Evolutionary conservation across 768 basidiomycete genomes (phyloP).

Genomic region (Boletus pseudopeckii): DNA sequence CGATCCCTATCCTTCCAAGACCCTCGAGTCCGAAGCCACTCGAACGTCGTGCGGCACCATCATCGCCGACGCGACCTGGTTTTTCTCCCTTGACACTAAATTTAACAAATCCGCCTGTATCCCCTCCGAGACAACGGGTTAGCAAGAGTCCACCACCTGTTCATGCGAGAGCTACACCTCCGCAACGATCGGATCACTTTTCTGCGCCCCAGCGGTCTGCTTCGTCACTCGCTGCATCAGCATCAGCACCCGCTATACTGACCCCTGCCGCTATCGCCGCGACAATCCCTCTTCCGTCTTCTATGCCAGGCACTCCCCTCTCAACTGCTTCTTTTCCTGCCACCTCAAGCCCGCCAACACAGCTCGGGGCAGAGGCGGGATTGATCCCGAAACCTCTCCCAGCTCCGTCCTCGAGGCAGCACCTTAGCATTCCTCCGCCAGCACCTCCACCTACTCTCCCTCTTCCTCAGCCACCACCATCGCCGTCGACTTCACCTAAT

Average conservation of each 20-base stretch:
- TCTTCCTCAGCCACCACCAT: conserved; percentile 28
- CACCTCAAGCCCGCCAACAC: background rate
- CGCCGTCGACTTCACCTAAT: conserved; percentile 4
- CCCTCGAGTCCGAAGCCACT: conserved; percentile 31
- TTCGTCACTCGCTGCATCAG: conserved; percentile 10
- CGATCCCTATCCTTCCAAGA: conserved; percentile 23
- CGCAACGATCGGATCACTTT: conserved; percentile 9
- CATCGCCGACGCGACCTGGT: conserved; percentile 29
- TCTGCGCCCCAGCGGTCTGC: conserved; percentile 3
- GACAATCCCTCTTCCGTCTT: conserved; percentile 15
- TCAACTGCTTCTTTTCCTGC: conserved; percentile 12
- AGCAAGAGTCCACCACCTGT: conserved; percentile 30
- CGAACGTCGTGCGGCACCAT: conserved; percentile 21
- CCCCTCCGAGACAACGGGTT: conserved; percentile 16
- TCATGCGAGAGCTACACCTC: conserved; percentile 8
- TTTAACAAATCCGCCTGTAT: conserved; percentile 18
- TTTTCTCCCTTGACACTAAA: conserved; percentile 28
- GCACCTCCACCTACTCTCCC: conserved; percentile 31
- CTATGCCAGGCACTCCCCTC: conserved; percentile 20
- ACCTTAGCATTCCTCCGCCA: conserved; percentile 28
- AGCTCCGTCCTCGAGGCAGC: conserved; percentile 22
- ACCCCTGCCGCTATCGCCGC: conserved; percentile 3
- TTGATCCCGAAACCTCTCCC: conserved; percentile 7
- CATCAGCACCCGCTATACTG: conserved; percentile 2
- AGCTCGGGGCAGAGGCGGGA: background rate